phyloP scores from a whole-genome alignment of 2,329 filamentous ascomycete species.

The Fusarium clavum region DNA sequence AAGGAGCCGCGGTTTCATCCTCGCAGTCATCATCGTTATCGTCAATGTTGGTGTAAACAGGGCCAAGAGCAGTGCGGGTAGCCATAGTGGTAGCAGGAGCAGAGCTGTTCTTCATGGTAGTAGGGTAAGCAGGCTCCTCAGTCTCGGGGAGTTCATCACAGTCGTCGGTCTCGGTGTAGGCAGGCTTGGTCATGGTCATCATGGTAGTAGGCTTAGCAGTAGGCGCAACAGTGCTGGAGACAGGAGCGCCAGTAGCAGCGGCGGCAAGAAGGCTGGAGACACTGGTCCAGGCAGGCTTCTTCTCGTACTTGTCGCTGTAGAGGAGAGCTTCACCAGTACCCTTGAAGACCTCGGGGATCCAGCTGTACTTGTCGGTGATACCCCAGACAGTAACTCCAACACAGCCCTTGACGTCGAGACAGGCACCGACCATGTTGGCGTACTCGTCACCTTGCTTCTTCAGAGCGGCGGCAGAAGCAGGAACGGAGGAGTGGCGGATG shows the following conservation, averaged over 20 bases:
- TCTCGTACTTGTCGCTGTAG: conserved; percentile 52
- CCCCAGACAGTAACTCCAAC: conserved; percentile 60
- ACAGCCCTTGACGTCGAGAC: conserved; percentile 53
- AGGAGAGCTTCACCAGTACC: conserved; percentile 56
- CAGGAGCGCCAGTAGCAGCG: conserved; percentile 30
- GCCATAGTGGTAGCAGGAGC: conserved; percentile 28
- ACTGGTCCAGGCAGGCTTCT: conserved; percentile 56
- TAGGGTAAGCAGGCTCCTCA: conserved; percentile 12
- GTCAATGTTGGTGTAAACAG: conserved; percentile 14
- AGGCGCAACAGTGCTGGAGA: conserved; percentile 8
- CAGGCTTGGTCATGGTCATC: conserved; percentile 23
- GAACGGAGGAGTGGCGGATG: conserved; percentile 62
- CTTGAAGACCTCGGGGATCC: conserved; percentile 54
- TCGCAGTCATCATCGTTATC: conserved; percentile 35
- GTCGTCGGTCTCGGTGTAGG: conserved; percentile 19
- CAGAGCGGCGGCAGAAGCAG: conserved; percentile 55
- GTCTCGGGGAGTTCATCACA: neutral
- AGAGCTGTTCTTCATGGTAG: conserved; percentile 30
- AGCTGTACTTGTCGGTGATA: conserved; percentile 55
- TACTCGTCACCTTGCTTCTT: conserved; percentile 63
- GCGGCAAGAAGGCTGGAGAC: conserved; percentile 52
- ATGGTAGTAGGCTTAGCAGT: conserved; percentile 11
- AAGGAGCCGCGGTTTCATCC: conserved; percentile 6
- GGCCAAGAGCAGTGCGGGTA: conserved; percentile 31
- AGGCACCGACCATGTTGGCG: conserved; percentile 53